Percentiles rank a stretch among this genome's conserved stretches.
phyloP scores from a whole-genome alignment of 2,329 filamentous ascomycete genomes.

The Botrytis cinerea region DNA sequence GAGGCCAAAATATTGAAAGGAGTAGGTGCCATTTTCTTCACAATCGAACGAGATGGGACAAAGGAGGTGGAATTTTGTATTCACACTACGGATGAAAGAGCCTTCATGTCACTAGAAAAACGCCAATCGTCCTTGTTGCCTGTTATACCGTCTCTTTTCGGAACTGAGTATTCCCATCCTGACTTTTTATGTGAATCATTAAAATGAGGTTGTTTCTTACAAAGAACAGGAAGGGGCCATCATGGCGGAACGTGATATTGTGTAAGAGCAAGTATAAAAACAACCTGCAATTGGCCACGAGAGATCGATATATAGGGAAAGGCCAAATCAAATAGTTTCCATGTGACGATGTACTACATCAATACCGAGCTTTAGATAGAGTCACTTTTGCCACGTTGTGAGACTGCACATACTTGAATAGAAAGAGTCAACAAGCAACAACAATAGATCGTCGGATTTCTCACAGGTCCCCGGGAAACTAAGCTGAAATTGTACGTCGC shows the following conservation, averaged over 20 bases:
- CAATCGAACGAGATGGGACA: background rate
- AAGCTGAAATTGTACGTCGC: background rate
- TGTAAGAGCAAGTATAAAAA: background rate
- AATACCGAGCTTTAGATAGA: background rate
- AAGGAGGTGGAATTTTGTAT: background rate
- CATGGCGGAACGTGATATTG: background rate
- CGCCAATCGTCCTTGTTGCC: constrained; percentile 10
- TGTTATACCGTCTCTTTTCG: constrained; percentile 6
- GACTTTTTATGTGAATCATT: constrained; percentile 23
- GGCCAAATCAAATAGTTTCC: background rate
- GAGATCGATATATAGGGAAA: background rate
- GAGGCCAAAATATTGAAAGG: background rate
- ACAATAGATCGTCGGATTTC: background rate
- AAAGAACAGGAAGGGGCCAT: background rate
- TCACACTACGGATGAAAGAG: background rate
- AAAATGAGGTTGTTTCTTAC: constrained; percentile 4
- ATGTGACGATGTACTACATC: constrained; percentile 9
- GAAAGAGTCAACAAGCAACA: background rate
- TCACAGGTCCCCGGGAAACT: constrained; percentile 7
- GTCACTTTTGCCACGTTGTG: too few relatives aligned
- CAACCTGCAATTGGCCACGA: background rate
- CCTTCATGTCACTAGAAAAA: constrained; percentile 8
- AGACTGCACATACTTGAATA: background rate
- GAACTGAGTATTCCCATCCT: background rate
- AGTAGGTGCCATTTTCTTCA: background rate